Evolutionary conservation across 2,329 filamentous ascomycete species (phyloP).

Genomic region (Cercospora canescens): DNA sequence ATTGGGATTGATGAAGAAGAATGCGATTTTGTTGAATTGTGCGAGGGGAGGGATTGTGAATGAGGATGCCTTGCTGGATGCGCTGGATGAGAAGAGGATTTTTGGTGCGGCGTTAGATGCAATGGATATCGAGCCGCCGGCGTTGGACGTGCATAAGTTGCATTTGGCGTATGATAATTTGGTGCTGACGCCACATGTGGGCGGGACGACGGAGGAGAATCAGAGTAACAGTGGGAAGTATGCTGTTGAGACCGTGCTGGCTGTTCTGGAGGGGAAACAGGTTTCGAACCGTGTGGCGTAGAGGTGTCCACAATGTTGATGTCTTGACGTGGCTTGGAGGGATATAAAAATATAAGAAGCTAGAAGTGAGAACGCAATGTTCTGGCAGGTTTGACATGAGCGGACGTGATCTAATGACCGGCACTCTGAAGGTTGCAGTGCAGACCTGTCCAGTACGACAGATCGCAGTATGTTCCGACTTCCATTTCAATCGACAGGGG

Average conservation of each 20-base stretch:
- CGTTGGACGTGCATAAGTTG: constrained; percentile 27
- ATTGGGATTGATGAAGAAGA: constrained; percentile 32
- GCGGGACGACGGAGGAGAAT: constrained; percentile 45
- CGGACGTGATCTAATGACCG: neutral
- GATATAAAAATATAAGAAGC: neutral
- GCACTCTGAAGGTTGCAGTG: neutral
- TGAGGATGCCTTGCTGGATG: constrained; percentile 33
- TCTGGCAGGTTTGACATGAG: neutral
- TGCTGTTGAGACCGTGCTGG: constrained; percentile 36
- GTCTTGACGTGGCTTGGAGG: no score
- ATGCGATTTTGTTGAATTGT: constrained; percentile 37
- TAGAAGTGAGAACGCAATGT: neutral
- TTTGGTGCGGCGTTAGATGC: constrained; percentile 38
- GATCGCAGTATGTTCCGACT: neutral
- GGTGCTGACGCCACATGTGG: constrained; percentile 49
- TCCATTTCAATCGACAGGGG: neutral
- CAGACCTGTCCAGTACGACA: neutral
- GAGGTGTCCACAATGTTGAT: neutral
- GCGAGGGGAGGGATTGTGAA: constrained; percentile 38
- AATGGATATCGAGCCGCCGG: constrained; percentile 34
- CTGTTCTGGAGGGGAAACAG: constrained; percentile 17
- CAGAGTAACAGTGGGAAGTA: constrained; percentile 40
- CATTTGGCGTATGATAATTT: constrained; percentile 30
- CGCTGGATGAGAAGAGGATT: constrained; percentile 28
- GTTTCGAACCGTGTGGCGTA: constrained; percentile 20